Evolutionary conservation across 2,329 filamentous ascomycete genomes (phyloP), one percentile per base, ranked within the genome.

Genomic region (Ilyonectria robusta): DNA sequence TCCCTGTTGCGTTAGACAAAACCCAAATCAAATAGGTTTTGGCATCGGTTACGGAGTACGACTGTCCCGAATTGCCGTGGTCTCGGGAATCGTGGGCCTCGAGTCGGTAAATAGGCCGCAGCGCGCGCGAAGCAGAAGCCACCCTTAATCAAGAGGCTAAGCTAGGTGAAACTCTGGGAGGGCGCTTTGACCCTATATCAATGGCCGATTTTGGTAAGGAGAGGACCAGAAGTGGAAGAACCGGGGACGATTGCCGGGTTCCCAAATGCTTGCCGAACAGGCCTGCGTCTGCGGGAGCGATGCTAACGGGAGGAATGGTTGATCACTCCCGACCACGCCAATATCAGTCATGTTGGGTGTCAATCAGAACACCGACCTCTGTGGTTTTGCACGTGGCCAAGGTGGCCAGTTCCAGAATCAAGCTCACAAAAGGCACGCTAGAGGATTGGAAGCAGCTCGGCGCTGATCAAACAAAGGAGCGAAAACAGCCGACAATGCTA

Each of bases 161-260:
- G 33, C 61, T 71, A 75, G 70, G 62, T 75, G 72, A 75, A 75
- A 75, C 72, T 67, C 55, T 63, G 55, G 55, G 64, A 72, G 44
- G 55, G 58, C 72, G 72, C 72, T 75, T 71, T 73, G 72, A 73
- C 72, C 65, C 29, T 21, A 47, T 54, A 31, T 50, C 26, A 53
- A 65, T n/a, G 44, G 50, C 61, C 59, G 35, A 58, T 57, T 63
- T 26, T 48, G 60, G 61, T 33, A 65, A 70, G 60, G 17, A 48
- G 47, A 70, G 29, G 47, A 55, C 50, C 48, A 61, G 44, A 59
- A 59, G 57, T 51, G 66, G 65, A 61, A 47, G 53, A 65, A 58
- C 62, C 57, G 47, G 50, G 44, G 19, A 23, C 35, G 33, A 57
- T 59, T 31, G 17, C 37, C 46, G 50, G 23, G 46, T 46, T 40